Base-by-base conservation (phyloP, 495 filamentous ascomycete species). In the Talaromyces proteolyticus region DNA sequence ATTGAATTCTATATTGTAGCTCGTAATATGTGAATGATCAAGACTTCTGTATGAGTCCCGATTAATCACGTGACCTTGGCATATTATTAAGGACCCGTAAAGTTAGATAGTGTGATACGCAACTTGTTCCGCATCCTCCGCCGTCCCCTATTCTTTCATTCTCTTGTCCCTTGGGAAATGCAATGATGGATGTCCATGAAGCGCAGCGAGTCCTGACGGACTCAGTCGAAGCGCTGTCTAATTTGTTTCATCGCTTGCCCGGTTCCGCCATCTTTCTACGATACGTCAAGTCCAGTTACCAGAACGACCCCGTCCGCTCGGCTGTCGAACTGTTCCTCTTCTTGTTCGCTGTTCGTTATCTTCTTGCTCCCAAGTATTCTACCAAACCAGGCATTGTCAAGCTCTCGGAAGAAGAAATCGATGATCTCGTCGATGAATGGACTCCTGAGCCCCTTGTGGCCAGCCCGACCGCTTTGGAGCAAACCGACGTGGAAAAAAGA, bases 381-480 rank as follows among this genome's bases (percentile, higher is more conserved):
- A 96, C 91, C 49, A 92, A 87, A 60, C 83, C 86, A 44, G 91
- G 89, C 54, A 87, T 91, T 54, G 89, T 96, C 44, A 82, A 86
- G 54, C 69, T 98, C 52, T 86, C 86, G 10, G 93, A 97, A 55
- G 89, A 95, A 67, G 93, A 99, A 69, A 92, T 99, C 55, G 93
- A 99, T 61, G 93, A 99, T 56, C 74, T 97, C 20, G 88, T 99
- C 17, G 92, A 94, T 42, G 93, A 99, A 53, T 99, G 93, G 93
- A 88, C 82, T 2, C 93, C 93, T 0, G 93, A 99, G 64, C 91
- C 93, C 4, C 75, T 99, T 12, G 91, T 96, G 17, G 78, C 85
- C 6, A 67, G 75, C 6, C 80, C 79, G 19, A 89, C 85, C 12
- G 56, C 76, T 1, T 72, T 91, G 41, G 91, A 97, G 63, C 83